Evolutionary conservation across 148 eudicot species (phyloP), one percentile per base, ranked within the genome.

Genomic region (Rhododendron henanense): DNA sequence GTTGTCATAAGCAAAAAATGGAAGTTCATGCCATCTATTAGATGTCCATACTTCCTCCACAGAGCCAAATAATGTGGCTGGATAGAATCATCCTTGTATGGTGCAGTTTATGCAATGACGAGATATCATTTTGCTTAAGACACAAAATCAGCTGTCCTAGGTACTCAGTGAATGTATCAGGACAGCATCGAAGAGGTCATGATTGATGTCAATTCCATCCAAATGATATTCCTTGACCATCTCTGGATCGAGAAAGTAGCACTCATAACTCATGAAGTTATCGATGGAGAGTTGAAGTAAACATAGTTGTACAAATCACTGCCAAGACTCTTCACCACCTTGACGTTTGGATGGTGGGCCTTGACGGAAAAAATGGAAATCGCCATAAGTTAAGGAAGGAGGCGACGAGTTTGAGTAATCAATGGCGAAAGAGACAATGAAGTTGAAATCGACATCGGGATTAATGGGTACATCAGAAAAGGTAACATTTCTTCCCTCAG

Each of bases 391-490:
- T 81, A 8, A 86, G 8, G 28, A 0, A 11, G 87, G 90, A 67
- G 81, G 23, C 10, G 65, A 21, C 1, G 82, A 13, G 37, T 53
- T 75, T 45, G 90, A 81, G 84, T 88, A 88, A 69, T 86, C 88
- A 23, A 90, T 86, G 80, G 88, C 85, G 23, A 86, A 86, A 11
- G 91, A 81, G 41, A 87, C 87, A 45, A 86, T 75, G 81, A 87
- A 90, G 69, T 86, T 87, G 69, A 88, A 85, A 18, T 85, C 87
- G 4, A 90, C 85, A 13, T 63, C 53, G 11, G 89, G 69, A 50
- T 86, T 86, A 23, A 87, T 88, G 44, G 91, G 87, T 15, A 87
- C 85, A 63, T 90, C 90, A 16, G 89, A 81, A 18, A 90, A 86
- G 39, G 15, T 85, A 1, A 86, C 85, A 47, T 86, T 86, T 16